These are phyloP conservation scores for Aegilops umbellulata DNA, from an alignment of 176 grass and related monocot genomes.

Conservation along the genomic window DNA sequence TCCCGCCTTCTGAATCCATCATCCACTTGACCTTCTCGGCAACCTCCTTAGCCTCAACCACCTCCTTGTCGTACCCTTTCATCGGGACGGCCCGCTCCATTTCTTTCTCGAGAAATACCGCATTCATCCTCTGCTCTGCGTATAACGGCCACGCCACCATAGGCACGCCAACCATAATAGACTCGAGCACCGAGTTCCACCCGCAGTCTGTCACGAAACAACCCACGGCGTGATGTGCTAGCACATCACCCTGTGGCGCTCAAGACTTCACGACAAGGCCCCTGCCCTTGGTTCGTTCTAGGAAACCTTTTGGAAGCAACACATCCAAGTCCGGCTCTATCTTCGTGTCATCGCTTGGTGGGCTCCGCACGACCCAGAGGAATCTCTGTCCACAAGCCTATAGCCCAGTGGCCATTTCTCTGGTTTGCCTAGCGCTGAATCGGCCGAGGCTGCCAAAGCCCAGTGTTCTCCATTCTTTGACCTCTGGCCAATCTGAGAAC, in stretches of 20 bases:
- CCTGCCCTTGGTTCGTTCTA: not conserved
- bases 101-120: not conserved
- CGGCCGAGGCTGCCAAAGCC: not conserved
- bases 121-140: not conserved
- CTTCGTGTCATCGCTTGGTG: not conserved
- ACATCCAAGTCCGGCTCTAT: not conserved
- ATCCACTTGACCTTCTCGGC: not conserved
- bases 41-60: not conserved
- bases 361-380: not conserved
- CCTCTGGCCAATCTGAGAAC: too few species aligned
- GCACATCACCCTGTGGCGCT: not conserved
- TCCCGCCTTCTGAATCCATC: not conserved
- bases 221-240: not conserved
- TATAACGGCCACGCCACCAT: not conserved
- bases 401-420: not conserved
- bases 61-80: not conserved
- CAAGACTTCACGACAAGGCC: not conserved
- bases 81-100: not conserved
- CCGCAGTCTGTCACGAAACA: not conserved
- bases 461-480: too few species aligned
- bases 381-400: not conserved
- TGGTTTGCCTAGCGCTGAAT: not conserved
- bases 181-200: not conserved
- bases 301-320: not conserved
- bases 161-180: not conserved